Evolutionary conservation across 345 rosid genomes (phyloP).

Genomic region (Eucalyptus shirleyi): DNA sequence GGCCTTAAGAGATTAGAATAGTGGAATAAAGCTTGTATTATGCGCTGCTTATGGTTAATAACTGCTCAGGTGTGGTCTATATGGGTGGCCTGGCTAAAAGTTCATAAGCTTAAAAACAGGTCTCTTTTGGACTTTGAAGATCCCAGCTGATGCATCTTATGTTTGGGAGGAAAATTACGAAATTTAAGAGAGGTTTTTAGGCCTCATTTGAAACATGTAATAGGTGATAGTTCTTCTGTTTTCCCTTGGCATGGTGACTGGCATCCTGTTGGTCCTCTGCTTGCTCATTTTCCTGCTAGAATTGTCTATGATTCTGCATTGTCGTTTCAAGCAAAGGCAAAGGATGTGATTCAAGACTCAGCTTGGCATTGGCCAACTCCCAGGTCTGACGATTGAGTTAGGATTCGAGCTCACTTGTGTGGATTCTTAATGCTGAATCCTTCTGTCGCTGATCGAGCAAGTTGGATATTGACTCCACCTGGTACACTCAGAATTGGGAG

Average conservation of each 20-base stretch:
- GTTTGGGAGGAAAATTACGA: not conserved
- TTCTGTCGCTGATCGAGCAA: not conserved
- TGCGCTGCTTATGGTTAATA: not conserved
- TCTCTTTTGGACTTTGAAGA: not conserved
- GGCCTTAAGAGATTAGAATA: not conserved
- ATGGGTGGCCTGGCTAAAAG: not conserved
- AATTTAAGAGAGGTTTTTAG: not conserved
- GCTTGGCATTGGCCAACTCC: not conserved
- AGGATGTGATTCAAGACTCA: not conserved
- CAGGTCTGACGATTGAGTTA: not conserved
- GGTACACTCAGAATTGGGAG: not conserved
- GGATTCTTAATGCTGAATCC: not conserved
- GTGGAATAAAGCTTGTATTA: not conserved
- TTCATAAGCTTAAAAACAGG: not conserved
- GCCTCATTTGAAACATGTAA: not conserved
- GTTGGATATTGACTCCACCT: not conserved
- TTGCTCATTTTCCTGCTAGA: not conserved
- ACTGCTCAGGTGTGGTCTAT: not conserved
- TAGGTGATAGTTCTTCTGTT: not conserved
- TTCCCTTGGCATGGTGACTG: not conserved
- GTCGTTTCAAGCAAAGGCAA: not conserved
- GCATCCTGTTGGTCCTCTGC: not conserved
- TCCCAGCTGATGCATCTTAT: not conserved
- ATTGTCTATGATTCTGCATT: not conserved
- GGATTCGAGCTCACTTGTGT: not conserved